phyloP scores from a whole-genome alignment of 129 eudicot species.

The Flaveria sonorensis region DNA sequence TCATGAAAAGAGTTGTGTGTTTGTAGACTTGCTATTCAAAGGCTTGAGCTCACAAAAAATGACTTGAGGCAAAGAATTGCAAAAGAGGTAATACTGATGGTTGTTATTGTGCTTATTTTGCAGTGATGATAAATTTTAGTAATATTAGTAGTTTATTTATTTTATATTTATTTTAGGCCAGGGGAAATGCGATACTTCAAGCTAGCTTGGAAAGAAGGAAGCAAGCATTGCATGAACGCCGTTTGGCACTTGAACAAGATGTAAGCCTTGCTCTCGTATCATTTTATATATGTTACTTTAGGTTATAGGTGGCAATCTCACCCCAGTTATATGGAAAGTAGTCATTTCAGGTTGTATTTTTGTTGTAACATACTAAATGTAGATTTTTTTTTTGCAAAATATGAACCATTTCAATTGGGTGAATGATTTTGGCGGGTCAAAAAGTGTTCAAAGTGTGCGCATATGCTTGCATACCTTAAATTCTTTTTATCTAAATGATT shows the following conservation, averaged over 20 bases:
- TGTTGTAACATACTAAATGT: too few species aligned
- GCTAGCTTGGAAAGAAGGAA: slow-evolving; percentile 98
- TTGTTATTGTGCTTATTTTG: slow-evolving; percentile 21
- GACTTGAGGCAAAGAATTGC: slow-evolving; percentile 89
- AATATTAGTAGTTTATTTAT: slow-evolving; percentile 23
- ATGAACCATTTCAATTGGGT: too few species aligned
- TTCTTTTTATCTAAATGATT: not conserved
- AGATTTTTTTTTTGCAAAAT: too few species aligned
- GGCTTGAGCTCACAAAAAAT: slow-evolving; percentile 83
- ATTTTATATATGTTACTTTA: not conserved
- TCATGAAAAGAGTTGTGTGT: slow-evolving; percentile 13
- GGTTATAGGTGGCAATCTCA: not conserved
- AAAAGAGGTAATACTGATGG: slow-evolving; percentile 63
- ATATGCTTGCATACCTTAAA: too few species aligned
- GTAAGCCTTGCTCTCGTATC: slow-evolving; percentile 37
- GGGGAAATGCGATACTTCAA: slow-evolving; percentile 93
- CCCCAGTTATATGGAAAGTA: not conserved
- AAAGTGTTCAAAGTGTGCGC: too few species aligned
- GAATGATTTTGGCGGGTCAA: too few species aligned
- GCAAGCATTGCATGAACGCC: slow-evolving; percentile 94
- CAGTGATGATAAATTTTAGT: not conserved
- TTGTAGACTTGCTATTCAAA: slow-evolving; percentile 81
- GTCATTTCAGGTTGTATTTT: not conserved
- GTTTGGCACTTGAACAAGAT: slow-evolving; percentile 97
- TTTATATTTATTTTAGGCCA: slow-evolving; percentile 53